A percentile compares a stretch with the other conserved stretches of the same genome.
Conservation (phyloP, 441 rosid species). For the Metrosideros polymorpha region DNA sequence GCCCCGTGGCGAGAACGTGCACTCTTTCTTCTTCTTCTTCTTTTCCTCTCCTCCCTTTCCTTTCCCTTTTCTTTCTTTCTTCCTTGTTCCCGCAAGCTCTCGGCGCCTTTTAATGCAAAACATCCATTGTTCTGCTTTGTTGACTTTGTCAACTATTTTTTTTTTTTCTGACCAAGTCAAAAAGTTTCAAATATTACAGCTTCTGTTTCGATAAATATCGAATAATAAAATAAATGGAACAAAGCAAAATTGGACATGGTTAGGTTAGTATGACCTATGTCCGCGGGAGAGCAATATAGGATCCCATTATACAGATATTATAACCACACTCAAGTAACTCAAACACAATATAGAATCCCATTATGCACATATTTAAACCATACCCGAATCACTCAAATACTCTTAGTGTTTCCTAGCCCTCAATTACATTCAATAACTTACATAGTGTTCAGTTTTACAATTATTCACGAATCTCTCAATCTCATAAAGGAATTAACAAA, state of each 20-base stretch:
- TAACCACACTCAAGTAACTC: fast-evolving
- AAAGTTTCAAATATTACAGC: no score
- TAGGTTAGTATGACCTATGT: fast-evolving
- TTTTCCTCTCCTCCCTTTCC: no score
- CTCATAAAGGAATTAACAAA: not conserved
- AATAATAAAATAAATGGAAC: not conserved
- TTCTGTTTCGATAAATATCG: not conserved
- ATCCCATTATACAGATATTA: not conserved
- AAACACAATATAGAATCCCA: not conserved
- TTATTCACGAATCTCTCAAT: not conserved
- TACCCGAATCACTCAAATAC: fast-evolving
- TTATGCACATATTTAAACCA: not conserved
- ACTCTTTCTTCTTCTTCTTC: no score
- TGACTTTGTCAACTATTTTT: no score
- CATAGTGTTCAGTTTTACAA: not conserved
- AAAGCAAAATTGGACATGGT: not conserved
- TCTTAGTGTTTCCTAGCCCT: not conserved
- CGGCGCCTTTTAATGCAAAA: no score
- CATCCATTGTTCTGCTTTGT: no score
- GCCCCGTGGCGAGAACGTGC: no score
- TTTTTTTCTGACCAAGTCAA: no score
- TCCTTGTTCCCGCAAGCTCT: no score
- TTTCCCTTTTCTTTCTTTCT: no score
- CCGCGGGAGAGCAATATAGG: not conserved
- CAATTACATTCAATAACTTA: not conserved